Evolutionary conservation across 2,329 filamentous ascomycete genomes (phyloP).

Genomic region (Cercospora berteroae): DNA sequence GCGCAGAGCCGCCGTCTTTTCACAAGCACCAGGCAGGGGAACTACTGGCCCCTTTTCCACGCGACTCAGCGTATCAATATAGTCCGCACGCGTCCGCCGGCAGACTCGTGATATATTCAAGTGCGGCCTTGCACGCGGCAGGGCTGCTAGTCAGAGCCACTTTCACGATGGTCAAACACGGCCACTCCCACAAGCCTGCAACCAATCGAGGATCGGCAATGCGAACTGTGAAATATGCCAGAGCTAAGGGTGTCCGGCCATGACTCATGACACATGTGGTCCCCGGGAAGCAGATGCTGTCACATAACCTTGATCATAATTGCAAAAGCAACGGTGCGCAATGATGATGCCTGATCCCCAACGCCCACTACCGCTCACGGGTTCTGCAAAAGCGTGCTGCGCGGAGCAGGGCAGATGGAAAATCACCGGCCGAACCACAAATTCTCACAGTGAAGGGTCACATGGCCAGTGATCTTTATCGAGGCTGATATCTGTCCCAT

Average conservation of each 20-base stretch:
- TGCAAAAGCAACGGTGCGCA: background rate
- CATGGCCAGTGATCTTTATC: background rate
- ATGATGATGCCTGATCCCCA: background rate
- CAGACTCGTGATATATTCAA: background rate
- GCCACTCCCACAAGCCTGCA: background rate
- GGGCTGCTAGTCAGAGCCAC: background rate
- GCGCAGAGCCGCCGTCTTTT: background rate
- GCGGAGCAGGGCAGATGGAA: background rate
- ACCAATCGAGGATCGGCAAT: background rate
- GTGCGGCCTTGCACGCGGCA: background rate
- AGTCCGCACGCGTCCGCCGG: background rate
- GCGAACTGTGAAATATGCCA: background rate
- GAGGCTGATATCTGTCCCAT: background rate
- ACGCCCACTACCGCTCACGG: background rate
- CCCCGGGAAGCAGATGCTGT: background rate
- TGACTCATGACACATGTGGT: background rate
- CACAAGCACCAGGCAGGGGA: background rate
- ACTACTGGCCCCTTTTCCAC: slow-evolving; percentile 2
- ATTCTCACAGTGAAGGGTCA: background rate
- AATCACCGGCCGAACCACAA: background rate
- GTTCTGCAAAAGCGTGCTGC: background rate
- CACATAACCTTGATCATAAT: background rate
- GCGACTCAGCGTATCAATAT: slow-evolving; percentile 6
- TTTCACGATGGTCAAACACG: background rate
- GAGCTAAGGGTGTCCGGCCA: background rate